Evolutionary conservation across 2,329 filamentous ascomycete genomes (phyloP), one percentile per base, ranked within the genome.

Genomic region (Akanthomyces lecanii): DNA sequence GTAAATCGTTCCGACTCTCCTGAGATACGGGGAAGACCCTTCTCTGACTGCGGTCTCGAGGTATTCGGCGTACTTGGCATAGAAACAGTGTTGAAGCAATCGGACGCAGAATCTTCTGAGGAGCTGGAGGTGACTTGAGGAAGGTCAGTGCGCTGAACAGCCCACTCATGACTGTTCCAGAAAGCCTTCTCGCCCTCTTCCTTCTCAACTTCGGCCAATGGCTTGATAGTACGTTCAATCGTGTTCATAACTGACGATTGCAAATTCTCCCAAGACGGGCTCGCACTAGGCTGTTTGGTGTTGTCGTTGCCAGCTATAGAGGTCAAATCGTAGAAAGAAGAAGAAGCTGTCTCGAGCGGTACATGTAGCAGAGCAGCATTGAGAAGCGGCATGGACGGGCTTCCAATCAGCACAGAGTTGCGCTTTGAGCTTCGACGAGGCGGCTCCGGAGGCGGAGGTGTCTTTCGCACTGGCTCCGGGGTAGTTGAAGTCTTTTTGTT

Each of bases 11-110:
- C 59, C 11, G 42, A 40, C 36, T 62, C 44, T 10, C 47, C 33
- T 12, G 53, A 53, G 30, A 33, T 54, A 16, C 59, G 67, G 0
- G 71, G 68, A 21, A 73, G 64, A 0, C 71, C 72, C 65, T 72
- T 74, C 59, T 77, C 76, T 0, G 77, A 79, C 54, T 78, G 73
- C 0, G 77, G 75, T 14, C 76, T 72, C 1, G 77, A 78, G 0
- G 74, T 76, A 60, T 76, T 71, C 0, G 77, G 77, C 5, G 77
- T 79, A 61, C 75, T 76, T 21, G 72, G 69, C 8, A 67, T 67
- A 1, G 75, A 75, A 0, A 71, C 62, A 6, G 76, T 74, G 21
- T 72, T 74, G 14, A 75, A 70, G 5, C 74, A 75, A 4, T 78
- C 77, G 0, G 73, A 76, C 57, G 72, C 74, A 4, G 76, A 76